These are phyloP conservation scores for Nakataea oryzae DNA, from an alignment of 2,329 filamentous ascomycete genomes.

Conservation along the genomic window DNA sequence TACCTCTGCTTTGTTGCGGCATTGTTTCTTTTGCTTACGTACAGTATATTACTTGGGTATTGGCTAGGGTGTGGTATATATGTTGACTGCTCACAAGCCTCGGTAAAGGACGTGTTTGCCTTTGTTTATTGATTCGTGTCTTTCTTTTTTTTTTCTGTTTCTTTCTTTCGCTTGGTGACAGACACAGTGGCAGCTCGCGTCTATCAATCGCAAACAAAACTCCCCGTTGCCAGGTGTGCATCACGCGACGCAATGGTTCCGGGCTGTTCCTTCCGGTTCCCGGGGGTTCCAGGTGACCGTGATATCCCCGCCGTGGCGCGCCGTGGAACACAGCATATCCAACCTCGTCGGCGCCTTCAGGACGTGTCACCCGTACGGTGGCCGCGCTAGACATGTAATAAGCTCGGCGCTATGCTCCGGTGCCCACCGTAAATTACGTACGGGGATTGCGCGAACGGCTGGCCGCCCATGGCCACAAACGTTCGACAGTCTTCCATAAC, in stretches of 20 bases:
- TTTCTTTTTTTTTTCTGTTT: too few relatives aligned
- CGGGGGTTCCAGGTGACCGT: too few relatives aligned
- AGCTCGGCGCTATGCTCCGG: neutral
- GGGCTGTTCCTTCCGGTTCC: too few relatives aligned
- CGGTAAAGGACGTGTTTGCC: neutral
- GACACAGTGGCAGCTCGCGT: too few relatives aligned
- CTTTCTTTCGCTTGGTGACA: too few relatives aligned
- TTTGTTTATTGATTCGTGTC: too few relatives aligned
- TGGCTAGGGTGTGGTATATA: neutral
- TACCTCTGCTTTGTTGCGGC: neutral
- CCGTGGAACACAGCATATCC: too few relatives aligned
- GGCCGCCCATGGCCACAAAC: neutral
- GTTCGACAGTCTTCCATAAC: neutral
- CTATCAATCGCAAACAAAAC: neutral
- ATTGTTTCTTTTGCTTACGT: neutral
- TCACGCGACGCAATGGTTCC: too few relatives aligned
- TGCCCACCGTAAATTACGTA: neutral
- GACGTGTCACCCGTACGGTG: neutral
- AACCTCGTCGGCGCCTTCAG: neutral
- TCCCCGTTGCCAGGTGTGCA: too few relatives aligned
- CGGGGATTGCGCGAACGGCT: neutral
- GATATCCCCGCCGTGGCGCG: too few relatives aligned
- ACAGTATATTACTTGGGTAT: neutral
- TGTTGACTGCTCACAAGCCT: neutral
- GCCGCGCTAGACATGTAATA: neutral